Evolutionary conservation across 768 basidiomycete species (phyloP), one percentile per base, ranked within the genome.

Genomic region (Kwoniella botswanensis): DNA sequence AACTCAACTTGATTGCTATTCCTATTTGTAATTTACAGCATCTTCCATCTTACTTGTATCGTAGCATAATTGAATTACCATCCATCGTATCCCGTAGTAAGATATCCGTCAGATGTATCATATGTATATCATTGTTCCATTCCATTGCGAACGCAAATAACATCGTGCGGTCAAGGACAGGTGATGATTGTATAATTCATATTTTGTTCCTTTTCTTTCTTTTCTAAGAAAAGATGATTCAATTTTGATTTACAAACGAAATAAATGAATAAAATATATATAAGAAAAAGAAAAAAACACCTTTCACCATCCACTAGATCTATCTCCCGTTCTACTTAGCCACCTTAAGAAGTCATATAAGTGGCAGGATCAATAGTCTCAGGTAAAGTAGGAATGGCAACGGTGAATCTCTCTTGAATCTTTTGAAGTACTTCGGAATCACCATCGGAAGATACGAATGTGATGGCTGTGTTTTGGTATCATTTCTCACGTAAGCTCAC

Each of bases 321-420:
- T 35, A 35, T 35, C 35, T 35, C 46, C 24, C 18, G 29, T 29
- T 35, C 26, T 0, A 59, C 57, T 10, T 2, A 18, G 0, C 60
- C 60, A 35, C 2, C 52, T 56, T 74, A 77, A 62, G 74, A 74
- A 35, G 74, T 77, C 73, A 73, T 98, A 87, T 98, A 98, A 75
- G 90, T 94, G 46, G 94, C 91, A 54, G 94, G 91, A 80, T 97
- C 94, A 76, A 98, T 93, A 78, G 91, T 91, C 62, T 94, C 93
- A 21, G 96, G 96, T 65, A 99, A 86, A 81, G 96, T 94, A 4
- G 95, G 91, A 53, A 99, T 94, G 42, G 93, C 94, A 41, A 99
- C 96, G 82, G 98, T 96, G 86, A 99, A 99, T 75, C 97, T 86
- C 52, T 93, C 90, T 84, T 99, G 97, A 77, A 99, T 98, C 29